Base-by-base conservation (phyloP, 2,329 filamentous ascomycete genomes). In the Beauveria scarabaeidicola region DNA sequence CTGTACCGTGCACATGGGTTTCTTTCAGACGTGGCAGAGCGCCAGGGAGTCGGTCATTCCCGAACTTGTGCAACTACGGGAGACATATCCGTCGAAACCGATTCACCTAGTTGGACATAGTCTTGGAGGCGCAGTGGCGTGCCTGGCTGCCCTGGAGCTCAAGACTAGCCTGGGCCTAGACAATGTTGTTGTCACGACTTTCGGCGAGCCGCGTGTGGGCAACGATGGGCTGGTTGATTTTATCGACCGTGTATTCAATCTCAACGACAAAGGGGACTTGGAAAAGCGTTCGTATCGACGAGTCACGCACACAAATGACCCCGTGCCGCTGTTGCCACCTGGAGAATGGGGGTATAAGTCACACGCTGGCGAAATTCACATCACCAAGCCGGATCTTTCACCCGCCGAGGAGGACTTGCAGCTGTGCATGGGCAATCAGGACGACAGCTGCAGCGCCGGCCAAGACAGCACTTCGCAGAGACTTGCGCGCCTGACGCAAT, bases 1-100 rank as follows among this genome's bases (percentile, higher is more conserved):
- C 71, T 99, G 94, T 72, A 96, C 90, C 5, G 93, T 97, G 1
- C 94, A 99, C 70, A 86, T 85, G 62, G 94, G 94, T 19, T 99
- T 99, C 73, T 83, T 94, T 69, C 79, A 82, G 17, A 92, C 91
- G 0, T 99, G 94, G 93, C 77, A 81, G 54, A 85, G 86, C 68
- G 89, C 92, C 0, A 83, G 90, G 52, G 75, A 80, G 32, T 75
- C 81, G 2, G 83, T 99, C 29, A 72, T 96, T 17, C 82, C 87
- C 0, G 77, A 85, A 29, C 75, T 99, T 4, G 76, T 83, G 58
- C 73, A 76, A 5, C 76, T 90, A 5, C 77, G 81, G 25, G 70
- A 77, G 17, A 74, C 81, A 46, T 82, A 93, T 68, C 89, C 89
- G 0, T 75, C 82, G 25, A 93, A 95, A 67, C 76, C 84, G 44